Conservation (phyloP, 2,329 filamentous ascomycete species). For the Ophiostoma sp. region DNA sequence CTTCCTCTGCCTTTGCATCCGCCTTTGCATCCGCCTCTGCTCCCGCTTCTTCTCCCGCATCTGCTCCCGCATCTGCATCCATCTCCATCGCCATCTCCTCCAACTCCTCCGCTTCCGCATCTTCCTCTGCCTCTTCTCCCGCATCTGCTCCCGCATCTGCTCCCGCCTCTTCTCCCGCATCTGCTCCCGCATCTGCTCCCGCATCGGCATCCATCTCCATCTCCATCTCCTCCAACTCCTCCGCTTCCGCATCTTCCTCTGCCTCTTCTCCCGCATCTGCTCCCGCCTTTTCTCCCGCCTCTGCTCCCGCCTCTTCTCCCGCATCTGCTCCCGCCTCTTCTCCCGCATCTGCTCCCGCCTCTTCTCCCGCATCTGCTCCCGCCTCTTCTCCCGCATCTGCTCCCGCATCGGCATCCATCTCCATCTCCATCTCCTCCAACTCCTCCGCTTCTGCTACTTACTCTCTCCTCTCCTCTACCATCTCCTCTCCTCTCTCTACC, state of each 20-base stretch:
- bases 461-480: background rate
- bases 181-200: slow-evolving; percentile 7
- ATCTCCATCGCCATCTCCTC: background rate
- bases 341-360: background rate
- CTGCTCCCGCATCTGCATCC: background rate
- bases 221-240: slow-evolving; percentile 1
- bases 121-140: background rate
- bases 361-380: background rate
- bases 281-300: background rate
- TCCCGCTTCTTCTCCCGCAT: background rate
- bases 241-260: slow-evolving; percentile 2
- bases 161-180: background rate
- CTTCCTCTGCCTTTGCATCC: background rate
- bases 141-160: slow-evolving; percentile 2
- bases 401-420: background rate
- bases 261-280: background rate
- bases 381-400: background rate
- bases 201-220: slow-evolving; percentile 13
- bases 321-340: background rate
- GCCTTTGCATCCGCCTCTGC: background rate
- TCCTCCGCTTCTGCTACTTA: background rate
- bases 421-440: background rate
- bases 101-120: background rate
- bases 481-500: background rate
- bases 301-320: background rate